Conservation (phyloP, 352 stramenopile genomes). For the Phytophthora sp. region DNA sequence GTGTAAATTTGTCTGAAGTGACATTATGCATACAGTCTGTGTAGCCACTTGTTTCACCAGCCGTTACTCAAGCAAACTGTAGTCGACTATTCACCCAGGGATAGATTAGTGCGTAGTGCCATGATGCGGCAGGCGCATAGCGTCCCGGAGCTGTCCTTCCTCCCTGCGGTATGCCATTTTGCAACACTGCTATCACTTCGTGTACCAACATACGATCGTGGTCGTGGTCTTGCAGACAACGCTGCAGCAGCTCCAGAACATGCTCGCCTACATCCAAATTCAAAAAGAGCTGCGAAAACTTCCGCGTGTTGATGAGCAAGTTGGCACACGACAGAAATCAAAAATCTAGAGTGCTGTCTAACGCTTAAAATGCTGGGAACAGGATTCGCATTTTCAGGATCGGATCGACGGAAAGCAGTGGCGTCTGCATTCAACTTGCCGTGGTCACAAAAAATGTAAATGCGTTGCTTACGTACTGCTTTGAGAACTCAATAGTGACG, state of each 20-base stretch:
- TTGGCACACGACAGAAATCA: background rate
- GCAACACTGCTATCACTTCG: no score
- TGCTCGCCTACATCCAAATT: slow-evolving; percentile 54
- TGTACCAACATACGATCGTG: background rate
- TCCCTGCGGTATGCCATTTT: slow-evolving; percentile 15
- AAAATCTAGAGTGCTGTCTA: slow-evolving; percentile 1
- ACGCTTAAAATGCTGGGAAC: background rate
- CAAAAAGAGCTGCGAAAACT: slow-evolving; percentile 52
- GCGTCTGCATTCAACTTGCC: slow-evolving; percentile 42
- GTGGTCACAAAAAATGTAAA: slow-evolving; percentile 48
- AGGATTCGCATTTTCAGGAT: slow-evolving; percentile 42
- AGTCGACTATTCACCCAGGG: slow-evolving; percentile 3
- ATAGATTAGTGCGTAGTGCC: background rate
- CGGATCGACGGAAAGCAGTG: slow-evolving; percentile 18
- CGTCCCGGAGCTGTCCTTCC: slow-evolving; percentile 28
- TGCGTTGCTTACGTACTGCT: background rate
- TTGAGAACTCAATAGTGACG: no score
- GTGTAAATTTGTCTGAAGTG: no score
- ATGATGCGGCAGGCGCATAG: slow-evolving; percentile 14
- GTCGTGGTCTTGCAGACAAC: slow-evolving; percentile 25
- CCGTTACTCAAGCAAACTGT: slow-evolving; percentile 17
- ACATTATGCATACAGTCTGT: no score
- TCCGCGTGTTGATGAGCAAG: slow-evolving; percentile 68
- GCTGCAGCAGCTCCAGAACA: slow-evolving; percentile 72
- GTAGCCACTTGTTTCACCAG: slow-evolving; percentile 4